Base-by-base conservation (phyloP, 768 basidiomycete genomes). In the Lactifluus rugatus region DNA sequence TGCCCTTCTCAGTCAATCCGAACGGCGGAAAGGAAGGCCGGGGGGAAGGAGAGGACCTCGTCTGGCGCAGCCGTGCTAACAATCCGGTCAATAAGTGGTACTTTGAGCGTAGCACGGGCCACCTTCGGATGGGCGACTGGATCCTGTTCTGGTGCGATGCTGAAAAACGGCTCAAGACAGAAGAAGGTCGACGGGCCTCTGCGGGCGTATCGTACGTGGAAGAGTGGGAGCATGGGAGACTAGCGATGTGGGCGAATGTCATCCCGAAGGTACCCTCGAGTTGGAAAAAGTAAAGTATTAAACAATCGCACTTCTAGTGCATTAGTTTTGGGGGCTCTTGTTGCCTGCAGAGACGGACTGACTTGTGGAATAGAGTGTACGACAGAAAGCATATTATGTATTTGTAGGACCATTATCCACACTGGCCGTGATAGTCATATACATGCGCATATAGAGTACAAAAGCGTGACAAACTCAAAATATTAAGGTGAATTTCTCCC, bases 21-120 rank as follows among this genome's bases (percentile, higher is more conserved):
- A 95, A 95, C 59, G 89, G 96, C 1, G 95, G 96, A 14, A 85
- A 89, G 66, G 83, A 85, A 54, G 96, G 95, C 32, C 77, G 81
- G 57, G 94, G 95, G 26, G 82, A 87, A 69, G 93, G 94, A n/a
- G 78, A 84, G 45, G 96, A 98, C 68, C 79, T 99, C 58, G 93
- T 99, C 39, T 99, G 96, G 96, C 82, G 96, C 47, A 89, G 85
- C 69, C 80, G 96, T 54, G 78, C 87, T 7, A 80, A 96, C 73
- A 99, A 99, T 70, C 94, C 93, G 0, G 84, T 98, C 56, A 99
- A 99, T 74, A 95, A 93, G 73, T 99, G 96, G 96, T 99, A 99
- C 73, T 97, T 92, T 64, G 96, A 99, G 67, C 84, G 96, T 34
- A 89, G 87, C 68, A 87, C 86, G 19, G 96, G 96, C 19, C 94